phyloP scores from a whole-genome alignment of 148 eudicot genomes.

The Silene latifolia region DNA sequence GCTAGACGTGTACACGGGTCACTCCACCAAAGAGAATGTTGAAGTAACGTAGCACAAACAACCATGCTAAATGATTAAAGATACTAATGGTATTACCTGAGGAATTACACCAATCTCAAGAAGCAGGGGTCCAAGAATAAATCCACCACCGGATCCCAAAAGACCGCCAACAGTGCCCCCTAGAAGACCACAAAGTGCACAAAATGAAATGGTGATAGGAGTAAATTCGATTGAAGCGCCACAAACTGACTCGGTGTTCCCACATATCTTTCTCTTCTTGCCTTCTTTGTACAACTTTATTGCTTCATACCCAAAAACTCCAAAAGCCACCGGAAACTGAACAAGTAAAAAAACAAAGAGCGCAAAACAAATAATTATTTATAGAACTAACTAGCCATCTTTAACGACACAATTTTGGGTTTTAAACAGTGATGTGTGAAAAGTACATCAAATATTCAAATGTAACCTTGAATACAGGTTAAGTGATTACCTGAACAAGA shows the following conservation, averaged over 20 bases:
- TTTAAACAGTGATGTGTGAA: too few species aligned
- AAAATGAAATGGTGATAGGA: slow-evolving; percentile 53
- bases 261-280: slow-evolving; percentile 52
- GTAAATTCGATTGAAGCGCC: slow-evolving; percentile 88
- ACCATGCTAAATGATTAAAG: too few species aligned
- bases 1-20: too few species aligned
- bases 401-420: too few species aligned
- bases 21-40: too few species aligned
- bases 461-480: too few species aligned
- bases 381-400: too few species aligned
- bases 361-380: too few species aligned
- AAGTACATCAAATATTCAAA: too few species aligned
- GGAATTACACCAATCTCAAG: slow-evolving; percentile 97
- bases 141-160: slow-evolving; percentile 96
- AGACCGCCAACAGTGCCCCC: slow-evolving; percentile 98
- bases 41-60: too few species aligned
- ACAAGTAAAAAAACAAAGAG: too few species aligned
- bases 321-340: slow-evolving; percentile 77
- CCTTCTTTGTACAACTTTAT: slow-evolving; percentile 65
- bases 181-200: slow-evolving; percentile 79
- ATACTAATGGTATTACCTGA: slow-evolving; percentile 45
- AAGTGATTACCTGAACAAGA: neutral
- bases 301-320: slow-evolving; percentile 65
- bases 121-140: slow-evolving; percentile 90
- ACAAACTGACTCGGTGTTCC: slow-evolving; percentile 64